Conservation (phyloP, 495 filamentous ascomycete species). For the Rhypophila decipiens region DNA sequence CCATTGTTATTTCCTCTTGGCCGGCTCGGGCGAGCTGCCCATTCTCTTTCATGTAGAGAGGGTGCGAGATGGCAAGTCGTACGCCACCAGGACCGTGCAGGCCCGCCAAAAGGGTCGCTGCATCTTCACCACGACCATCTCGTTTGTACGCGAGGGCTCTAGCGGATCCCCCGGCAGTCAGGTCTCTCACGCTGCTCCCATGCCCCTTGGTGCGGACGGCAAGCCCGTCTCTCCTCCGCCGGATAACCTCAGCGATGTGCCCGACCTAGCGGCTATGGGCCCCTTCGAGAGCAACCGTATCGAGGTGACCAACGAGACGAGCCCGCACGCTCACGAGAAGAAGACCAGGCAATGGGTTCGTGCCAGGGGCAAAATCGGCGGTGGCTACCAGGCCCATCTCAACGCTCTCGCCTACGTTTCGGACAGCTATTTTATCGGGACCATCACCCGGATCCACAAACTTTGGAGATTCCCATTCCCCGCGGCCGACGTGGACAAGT, state of each 20-base stretch:
- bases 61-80: slow-evolving; percentile 84
- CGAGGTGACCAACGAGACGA: slow-evolving; percentile 38
- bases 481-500: slow-evolving; percentile 26
- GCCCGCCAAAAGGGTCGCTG: slow-evolving; percentile 80
- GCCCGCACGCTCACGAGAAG: slow-evolving; percentile 52
- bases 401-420: slow-evolving; percentile 86
- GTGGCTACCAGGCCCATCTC: slow-evolving; percentile 73
- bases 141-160: slow-evolving; percentile 69
- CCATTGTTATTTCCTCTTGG: slow-evolving; percentile 98
- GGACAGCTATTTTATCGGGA: slow-evolving; percentile 88
- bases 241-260: slow-evolving; percentile 31
- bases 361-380: slow-evolving; percentile 66
- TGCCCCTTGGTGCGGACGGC: slow-evolving; percentile 43
- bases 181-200: slow-evolving; percentile 53
- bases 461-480: slow-evolving; percentile 54
- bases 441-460: slow-evolving; percentile 69
- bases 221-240: slow-evolving; percentile 25
- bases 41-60: slow-evolving; percentile 88
- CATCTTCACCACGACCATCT: slow-evolving; percentile 93
- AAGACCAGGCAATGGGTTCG: slow-evolving; percentile 73
- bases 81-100: slow-evolving; percentile 91
- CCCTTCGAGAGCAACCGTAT: slow-evolving; percentile 52
- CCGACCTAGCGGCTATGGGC: slow-evolving; percentile 22
- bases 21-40: slow-evolving; percentile 74
- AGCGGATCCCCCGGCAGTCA: slow-evolving; percentile 47